Evolutionary conservation across 2,329 filamentous ascomycete genomes (phyloP), one percentile per base, ranked within the genome.

Genomic region (Fusarium sp.): DNA sequence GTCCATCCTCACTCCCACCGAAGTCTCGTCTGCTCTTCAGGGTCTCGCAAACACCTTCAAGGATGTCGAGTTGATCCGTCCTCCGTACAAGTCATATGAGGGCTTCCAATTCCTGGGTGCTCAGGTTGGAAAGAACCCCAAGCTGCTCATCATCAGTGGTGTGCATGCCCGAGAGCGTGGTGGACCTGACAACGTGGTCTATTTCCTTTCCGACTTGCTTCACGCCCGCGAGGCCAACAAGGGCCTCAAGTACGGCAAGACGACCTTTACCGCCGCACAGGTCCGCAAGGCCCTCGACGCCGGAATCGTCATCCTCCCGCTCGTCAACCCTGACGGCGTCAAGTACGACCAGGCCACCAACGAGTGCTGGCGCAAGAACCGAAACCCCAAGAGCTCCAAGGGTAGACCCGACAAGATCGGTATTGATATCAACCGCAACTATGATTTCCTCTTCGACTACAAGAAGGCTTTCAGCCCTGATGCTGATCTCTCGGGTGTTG

Each of bases 141-240:
- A 85, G 38, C 84, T 89, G 31, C 88, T 88, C 76, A 80, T 91
- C 66, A 87, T 87, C 67, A 85, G 85, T 47, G 87, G 83, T 29
- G 85, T 90, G 56, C 89, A 91, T 74, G 87, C 89, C 10, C 87
- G 89, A 27, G 89, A 91, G 80, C 86, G 89, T 11, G 89, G 89
- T 29, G 87, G 85, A 0, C 84, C 89, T 0, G 89, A 91, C 76
- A 84, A 87, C 67, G 81, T 90, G 16, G 79, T 91, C 50, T 90
- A 90, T 82, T 90, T 89, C 80, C 82, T 90, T 34, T 82, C 87
- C 0, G 89, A 91, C 76, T 82, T 91, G 5, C 83, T 91, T 5
- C 84, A 85, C 56, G 89, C 89, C 20, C 83, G 87, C 72, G 84
- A 86, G 74, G 80, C 84, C 37, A 83, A 84, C 24, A 83, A 81